Evolutionary conservation across 306 rosid genomes (phyloP).

Genomic region (Cucurbita maxima): DNA sequence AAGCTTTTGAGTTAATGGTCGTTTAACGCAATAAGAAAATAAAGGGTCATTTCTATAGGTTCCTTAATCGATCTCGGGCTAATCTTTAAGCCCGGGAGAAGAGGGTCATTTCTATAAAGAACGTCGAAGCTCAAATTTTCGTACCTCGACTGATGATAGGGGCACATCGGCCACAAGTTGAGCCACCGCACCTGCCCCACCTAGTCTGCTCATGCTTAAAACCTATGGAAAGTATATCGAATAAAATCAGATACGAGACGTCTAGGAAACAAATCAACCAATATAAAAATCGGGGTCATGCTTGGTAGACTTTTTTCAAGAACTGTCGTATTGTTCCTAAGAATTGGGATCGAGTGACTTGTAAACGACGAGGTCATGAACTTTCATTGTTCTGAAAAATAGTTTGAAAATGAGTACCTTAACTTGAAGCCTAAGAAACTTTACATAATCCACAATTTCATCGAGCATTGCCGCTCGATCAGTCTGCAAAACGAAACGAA

Average conservation of each 20-base stretch:
- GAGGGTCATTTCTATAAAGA: neutral
- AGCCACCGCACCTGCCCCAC: slow-evolving; percentile 97
- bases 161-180: slow-evolving; percentile 97
- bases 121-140: neutral
- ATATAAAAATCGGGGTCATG: neutral
- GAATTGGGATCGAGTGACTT: neutral
- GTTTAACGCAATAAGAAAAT: too few relatives aligned
- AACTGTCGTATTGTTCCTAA: neutral
- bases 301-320: neutral
- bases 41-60: neutral
- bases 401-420: slow-evolving; percentile 37
- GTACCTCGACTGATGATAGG: slow-evolving; percentile 48
- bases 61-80: neutral
- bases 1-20: neutral
- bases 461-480: slow-evolving; percentile 97
- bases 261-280: neutral
- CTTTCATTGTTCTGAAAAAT: neutral
- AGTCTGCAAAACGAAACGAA: slow-evolving; percentile 36
- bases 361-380: too few relatives aligned
- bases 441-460: slow-evolving; percentile 92
- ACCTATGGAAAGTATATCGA: slow-evolving; percentile 24
- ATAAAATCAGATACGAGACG: neutral
- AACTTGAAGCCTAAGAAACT: slow-evolving; percentile 96
- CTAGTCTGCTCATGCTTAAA: slow-evolving; percentile 90
- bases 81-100: too few relatives aligned